Conservation (phyloP, 192 early-diverging fungal species). For the Backusella psychrophila region DNA sequence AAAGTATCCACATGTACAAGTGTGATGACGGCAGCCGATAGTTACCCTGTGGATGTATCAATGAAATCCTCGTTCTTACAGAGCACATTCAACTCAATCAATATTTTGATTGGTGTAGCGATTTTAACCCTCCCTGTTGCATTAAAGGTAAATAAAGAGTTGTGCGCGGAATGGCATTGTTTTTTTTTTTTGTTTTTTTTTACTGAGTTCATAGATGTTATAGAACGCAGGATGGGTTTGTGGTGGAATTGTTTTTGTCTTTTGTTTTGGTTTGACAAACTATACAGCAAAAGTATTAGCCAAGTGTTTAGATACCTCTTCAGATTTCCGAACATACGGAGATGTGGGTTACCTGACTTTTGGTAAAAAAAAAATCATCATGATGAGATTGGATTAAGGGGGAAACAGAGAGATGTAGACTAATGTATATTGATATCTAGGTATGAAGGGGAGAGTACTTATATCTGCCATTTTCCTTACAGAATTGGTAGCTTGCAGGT, state of each 20-base stretch:
- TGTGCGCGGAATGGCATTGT: no score
- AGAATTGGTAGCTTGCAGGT: slow-evolving; percentile 38
- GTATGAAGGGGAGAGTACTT: slow-evolving; percentile 22
- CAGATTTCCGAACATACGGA: slow-evolving; percentile 40
- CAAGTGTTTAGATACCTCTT: slow-evolving; percentile 43
- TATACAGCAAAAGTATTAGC: slow-evolving; percentile 62
- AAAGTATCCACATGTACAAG: slow-evolving; percentile 24
- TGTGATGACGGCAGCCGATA: slow-evolving; percentile 30
- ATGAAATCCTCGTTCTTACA: slow-evolving; percentile 41
- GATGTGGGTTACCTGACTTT: slow-evolving; percentile 42
- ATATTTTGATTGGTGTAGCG: slow-evolving; percentile 64
- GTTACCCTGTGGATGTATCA: slow-evolving; percentile 19
- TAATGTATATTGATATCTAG: neutral
- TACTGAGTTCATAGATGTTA: neutral
- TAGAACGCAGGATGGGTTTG: slow-evolving; percentile 55
- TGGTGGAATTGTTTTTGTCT: slow-evolving; percentile 47
- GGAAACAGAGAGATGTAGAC: neutral
- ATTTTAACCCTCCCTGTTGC: slow-evolving; percentile 62
- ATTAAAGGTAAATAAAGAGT: slow-evolving; percentile 34
- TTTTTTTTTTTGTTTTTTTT: neutral
- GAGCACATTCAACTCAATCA: slow-evolving; percentile 56
- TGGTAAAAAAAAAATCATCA: slow-evolving; percentile 1
- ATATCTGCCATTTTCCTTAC: slow-evolving; percentile 35
- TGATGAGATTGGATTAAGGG: neutral
- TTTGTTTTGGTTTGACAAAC: slow-evolving; percentile 41